These are phyloP conservation scores for Xylaria sp. DNA, from an alignment of 2,329 filamentous ascomycete genomes.

Conservation along the genomic window DNA sequence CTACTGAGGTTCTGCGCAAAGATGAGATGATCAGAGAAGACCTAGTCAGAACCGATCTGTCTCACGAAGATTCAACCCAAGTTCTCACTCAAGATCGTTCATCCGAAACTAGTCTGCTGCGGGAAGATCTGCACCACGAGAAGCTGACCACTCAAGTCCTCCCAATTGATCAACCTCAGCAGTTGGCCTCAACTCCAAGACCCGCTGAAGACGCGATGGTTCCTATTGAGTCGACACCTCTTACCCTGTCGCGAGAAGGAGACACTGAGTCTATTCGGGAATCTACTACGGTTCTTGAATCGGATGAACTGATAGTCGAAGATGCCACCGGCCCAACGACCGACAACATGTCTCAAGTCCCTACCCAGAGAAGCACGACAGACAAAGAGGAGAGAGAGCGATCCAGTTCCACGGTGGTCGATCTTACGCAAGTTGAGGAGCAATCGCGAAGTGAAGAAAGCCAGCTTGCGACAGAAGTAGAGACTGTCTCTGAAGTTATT, in stretches of 20 bases:
- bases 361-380: slow-evolving; percentile 24
- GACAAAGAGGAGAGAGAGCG: slow-evolving; percentile 33
- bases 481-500: background rate
- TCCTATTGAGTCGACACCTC: background rate
- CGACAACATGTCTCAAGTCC: background rate
- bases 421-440: slow-evolving; percentile 9
- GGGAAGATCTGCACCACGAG: background rate
- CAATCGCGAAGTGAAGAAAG: slow-evolving; percentile 13
- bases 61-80: background rate
- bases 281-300: background rate
- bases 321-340: slow-evolving; percentile 10
- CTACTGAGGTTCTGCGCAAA: too few relatives aligned
- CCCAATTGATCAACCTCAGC: too few relatives aligned
- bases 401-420: slow-evolving; percentile 11
- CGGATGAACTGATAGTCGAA: slow-evolving; percentile 1
- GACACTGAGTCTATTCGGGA: background rate
- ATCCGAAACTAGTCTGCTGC: background rate
- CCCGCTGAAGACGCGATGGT: background rate
- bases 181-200: background rate
- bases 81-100: background rate
- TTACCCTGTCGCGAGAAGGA: background rate
- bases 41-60: background rate
- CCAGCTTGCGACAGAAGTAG: background rate
- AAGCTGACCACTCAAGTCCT: too few relatives aligned
- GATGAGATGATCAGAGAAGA: background rate